Evolutionary conservation across 176 grass and related monocot genomes (phyloP), one percentile per base, ranked within the genome.

Genomic region (Puccinellia tenuiflora): DNA sequence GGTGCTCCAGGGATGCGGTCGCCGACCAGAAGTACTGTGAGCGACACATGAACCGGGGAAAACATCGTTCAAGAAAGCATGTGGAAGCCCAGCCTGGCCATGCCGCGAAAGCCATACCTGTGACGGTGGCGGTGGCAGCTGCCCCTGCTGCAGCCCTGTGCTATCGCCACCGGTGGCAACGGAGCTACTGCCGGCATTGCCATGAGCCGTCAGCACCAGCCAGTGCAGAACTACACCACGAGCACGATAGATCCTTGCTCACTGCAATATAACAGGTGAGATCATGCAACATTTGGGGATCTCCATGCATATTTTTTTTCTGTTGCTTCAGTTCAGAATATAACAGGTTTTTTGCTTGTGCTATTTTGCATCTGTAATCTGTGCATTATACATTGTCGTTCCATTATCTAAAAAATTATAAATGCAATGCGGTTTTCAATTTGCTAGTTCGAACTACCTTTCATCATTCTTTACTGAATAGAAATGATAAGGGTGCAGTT

Each of bases 41-140:
- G 89, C 91, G 92, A 66, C 96, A 98, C 81, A 95, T 98, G 87
- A 95, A 98, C 92, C 88, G 96, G 56, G 96, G 96, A 84, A 93
- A 93, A 93, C 96, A 98, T 83, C 96, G 96, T 98, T 98, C 96
- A 98, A 98, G 96, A 98, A 98, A 98, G 96, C 96, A 98, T 98
- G 96, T 98, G 96, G 96, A 98, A 98, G 86, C 85, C 87, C 89
- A 88, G 80, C 75, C 92, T 81, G 90, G 91, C 96, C 92, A 89
- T 95, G 92, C 95, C 57, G 92, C 85, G 76, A 93, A 97, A 91
- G 86, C 86, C 43, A 91, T 86, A 89, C 84, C 90, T 31, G 72
- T 64, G 81, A 80, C 76, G 60, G 81, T 73, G 72, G 76, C 88
- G 24, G 80, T 85, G 15, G 83, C 83, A 6, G 72, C 79, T 68